phyloP scores from a whole-genome alignment of 2,329 filamentous ascomycete genomes.

The Fusarium abutilonis region DNA sequence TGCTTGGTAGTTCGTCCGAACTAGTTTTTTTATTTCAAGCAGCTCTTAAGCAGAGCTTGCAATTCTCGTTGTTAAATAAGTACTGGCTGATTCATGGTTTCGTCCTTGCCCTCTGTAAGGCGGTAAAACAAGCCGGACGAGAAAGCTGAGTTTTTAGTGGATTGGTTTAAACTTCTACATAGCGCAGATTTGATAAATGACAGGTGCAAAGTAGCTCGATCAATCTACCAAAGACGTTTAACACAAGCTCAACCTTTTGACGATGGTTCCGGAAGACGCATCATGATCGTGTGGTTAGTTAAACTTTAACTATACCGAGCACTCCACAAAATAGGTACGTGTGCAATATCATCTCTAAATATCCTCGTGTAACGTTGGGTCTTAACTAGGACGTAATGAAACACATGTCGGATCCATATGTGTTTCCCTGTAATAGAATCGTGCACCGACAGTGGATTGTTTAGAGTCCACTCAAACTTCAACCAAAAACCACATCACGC shows the following conservation, averaged over 20 bases:
- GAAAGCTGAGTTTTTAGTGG: conserved; percentile 21
- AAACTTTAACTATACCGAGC: neutral
- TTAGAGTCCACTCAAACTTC: conserved; percentile 20
- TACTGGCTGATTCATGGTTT: conserved; percentile 4
- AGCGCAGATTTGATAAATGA: conserved; percentile 29
- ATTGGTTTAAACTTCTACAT: conserved; percentile 14
- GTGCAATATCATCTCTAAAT: neutral
- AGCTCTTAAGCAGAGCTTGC: conserved; percentile 9
- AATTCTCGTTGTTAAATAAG: neutral
- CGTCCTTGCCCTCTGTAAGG: conserved; percentile 10
- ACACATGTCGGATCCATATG: conserved; percentile 15
- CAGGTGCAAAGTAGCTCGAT: conserved; percentile 19
- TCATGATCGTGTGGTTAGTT: conserved; percentile 7
- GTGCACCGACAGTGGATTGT: conserved; percentile 26
- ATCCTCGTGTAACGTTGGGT: neutral
- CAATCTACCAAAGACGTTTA: conserved; percentile 3
- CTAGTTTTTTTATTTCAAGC: neutral
- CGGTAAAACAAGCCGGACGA: conserved; percentile 4
- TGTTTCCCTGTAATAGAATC: conserved; percentile 21
- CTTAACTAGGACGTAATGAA: conserved; percentile 8
- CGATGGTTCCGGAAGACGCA: conserved; percentile 18
- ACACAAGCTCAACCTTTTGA: neutral
- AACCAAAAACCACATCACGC: conserved; percentile 18
- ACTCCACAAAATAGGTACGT: neutral
- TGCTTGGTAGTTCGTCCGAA: neutral